Conservation (phyloP, 176 grass and related monocot species). For the Oryza australiensis region DNA sequence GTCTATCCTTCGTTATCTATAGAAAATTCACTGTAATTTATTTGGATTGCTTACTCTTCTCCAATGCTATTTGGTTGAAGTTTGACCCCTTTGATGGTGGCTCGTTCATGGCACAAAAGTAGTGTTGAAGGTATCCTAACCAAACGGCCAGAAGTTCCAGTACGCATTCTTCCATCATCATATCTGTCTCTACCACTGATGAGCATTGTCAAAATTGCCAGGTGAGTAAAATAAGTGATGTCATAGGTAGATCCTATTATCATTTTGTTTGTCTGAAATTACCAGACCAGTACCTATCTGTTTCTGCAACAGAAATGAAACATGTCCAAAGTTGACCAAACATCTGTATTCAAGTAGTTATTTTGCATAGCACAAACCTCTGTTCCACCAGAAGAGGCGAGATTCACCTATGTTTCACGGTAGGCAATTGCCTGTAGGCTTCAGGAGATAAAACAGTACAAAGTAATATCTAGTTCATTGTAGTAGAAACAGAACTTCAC, state of each 20-base stretch:
- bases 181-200: slow-evolving; percentile 86
- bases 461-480: not conserved
- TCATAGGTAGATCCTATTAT: slow-evolving; percentile 20
- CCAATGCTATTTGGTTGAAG: slow-evolving; percentile 45
- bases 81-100: slow-evolving; percentile 89
- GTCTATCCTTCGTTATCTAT: not conserved
- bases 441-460: not conserved
- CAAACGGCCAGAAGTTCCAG: slow-evolving; percentile 59
- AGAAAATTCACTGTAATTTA: slow-evolving; percentile 10
- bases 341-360: not conserved
- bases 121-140: slow-evolving; percentile 69
- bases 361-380: not conserved
- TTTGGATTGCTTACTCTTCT: slow-evolving; percentile 27
- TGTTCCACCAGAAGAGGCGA: slow-evolving; percentile 1
- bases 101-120: slow-evolving; percentile 90
- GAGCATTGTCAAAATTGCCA: slow-evolving; percentile 95
- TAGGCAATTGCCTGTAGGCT: not conserved
- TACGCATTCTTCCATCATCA: slow-evolving; percentile 67
- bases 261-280: not conserved
- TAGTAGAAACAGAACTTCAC: not conserved
- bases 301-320: not conserved
- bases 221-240: slow-evolving; percentile 56
- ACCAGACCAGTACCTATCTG: not conserved
- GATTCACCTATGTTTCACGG: not conserved
- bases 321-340: slow-evolving; percentile 8